Base-by-base conservation (phyloP, 208 protist species). In the Trypanosoma conorhini region DNA sequence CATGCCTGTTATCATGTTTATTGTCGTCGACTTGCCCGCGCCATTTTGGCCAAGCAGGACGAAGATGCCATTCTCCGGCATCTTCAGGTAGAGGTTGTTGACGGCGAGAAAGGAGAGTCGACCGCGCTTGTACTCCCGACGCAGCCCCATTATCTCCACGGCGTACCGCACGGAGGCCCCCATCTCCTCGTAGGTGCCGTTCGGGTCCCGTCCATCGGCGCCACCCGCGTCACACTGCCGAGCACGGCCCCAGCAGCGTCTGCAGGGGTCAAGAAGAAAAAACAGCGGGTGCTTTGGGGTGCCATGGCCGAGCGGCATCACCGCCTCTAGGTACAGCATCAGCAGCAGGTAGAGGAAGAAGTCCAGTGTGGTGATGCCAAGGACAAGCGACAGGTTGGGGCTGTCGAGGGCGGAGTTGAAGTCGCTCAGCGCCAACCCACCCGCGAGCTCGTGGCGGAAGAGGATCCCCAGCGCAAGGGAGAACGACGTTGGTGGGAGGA, bases 11-110 rank as follows among this genome's bases (percentile, higher is more conserved):
- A 90, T 78, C 71, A 90, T 83, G 60, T 80, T 82, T 38, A 83
- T 76, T 28, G 69, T 62, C 0, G 83, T 88, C 0, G 83, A 77
- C 67, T 86, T 88, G 21, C 79, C 84, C 4, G 75, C 86, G 50
- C 88, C 88, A 76, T 93, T 93, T 76, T 87, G 80, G 42, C 87
- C 87, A 19, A 89, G 80, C 63, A 95, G 58, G 1, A 91, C 89
- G 19, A 86, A 91, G 69, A 90, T 83, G 67, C 91, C 83, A 51
- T 79, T 80, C 58, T 84, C 74, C 13, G 62, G 61, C 74, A 96
- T 81, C 54, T 70, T 57, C 80, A 76, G 87, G 74, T 84, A 83
- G n/a, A 97, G 72, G 72, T 94, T 85, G 73, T 93, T 85, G 35
- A 96, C 86, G 33, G 85, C 87, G 17, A 80, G 38, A 63, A 92